Base-by-base conservation (phyloP, 805 yeast genomes). In the Debaryomyces hansenii region DNA sequence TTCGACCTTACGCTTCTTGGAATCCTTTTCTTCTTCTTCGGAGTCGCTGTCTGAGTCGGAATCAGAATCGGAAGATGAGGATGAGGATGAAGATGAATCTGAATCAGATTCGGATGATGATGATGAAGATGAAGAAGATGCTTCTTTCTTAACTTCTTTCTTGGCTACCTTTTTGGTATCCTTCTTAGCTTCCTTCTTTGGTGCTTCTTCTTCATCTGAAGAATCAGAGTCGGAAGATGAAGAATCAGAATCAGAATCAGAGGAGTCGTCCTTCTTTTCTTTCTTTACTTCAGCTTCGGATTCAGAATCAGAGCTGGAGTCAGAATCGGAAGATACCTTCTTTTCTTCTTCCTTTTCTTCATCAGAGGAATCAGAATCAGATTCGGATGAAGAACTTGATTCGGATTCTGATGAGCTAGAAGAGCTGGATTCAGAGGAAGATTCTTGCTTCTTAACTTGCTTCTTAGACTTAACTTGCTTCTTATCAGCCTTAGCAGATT, bases 201-300 rank as follows among this genome's bases (percentile, higher is more conserved):
- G 66, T 47, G 55, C 58, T 49, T 62, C 64, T 31, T 50, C 58
- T 47, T 69, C 68, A 46, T 58, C 62, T 38, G 64, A 67, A 32
- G 70, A 67, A 43, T 62, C 68, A 31, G 69, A 64, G 44, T 48
- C 55, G 20, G 27, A 24, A 24, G 27, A 24, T 24, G 27, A 24
- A 44, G 69, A 62, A 50, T 52, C 65, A 31, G 24, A 21, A 21
- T 5, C 5, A 44, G 69, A 62, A 50, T 52, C 65, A 31, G 66
- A 54, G 37, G 27, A 37, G 16, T 49, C 59, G 54, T 51, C 45
- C 48, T 50, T 50, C 42, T 49, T 54, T 54, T 53, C 55, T 47
- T 47, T 46, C 47, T 45, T 50, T 48, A 45, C 50, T 48, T 60
- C 59, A 37, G 62, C 59, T 44, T 57, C 65, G 20, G 69, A 67